phyloP scores from a whole-genome alignment of 306 rosid species.

The Rosa rugosa region DNA sequence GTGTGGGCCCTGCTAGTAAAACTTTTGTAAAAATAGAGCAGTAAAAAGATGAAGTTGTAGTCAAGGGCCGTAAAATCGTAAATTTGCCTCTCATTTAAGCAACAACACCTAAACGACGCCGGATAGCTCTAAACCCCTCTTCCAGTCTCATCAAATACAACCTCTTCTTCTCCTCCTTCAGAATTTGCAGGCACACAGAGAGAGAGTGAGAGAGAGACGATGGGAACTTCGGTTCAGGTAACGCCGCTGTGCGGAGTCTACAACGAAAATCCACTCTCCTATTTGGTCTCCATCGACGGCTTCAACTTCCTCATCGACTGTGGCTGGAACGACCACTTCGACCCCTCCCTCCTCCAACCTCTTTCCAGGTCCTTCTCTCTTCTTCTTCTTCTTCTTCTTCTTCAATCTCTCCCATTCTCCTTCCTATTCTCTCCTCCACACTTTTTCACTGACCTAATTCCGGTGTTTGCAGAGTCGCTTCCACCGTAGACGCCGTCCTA shows the following conservation, averaged over 20 bases:
- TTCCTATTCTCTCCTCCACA: neutral
- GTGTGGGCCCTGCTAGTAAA: no score
- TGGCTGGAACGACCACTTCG: conserved; percentile 98
- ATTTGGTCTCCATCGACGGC: conserved; percentile 79
- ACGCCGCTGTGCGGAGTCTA: conserved; percentile 86
- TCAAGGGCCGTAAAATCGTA: no score
- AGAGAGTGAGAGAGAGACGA: conserved; percentile 19
- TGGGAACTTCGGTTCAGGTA: conserved; percentile 95
- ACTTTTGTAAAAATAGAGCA: no score
- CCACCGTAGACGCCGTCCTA: conserved; percentile 80
- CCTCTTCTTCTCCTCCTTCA: neutral
- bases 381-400: conserved; percentile 4
- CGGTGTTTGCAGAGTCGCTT: conserved; percentile 60
- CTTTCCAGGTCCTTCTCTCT: conserved; percentile 64
- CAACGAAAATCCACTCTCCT: conserved; percentile 91
- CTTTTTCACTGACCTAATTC: neutral
- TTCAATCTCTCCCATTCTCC: neutral
- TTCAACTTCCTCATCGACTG: conserved; percentile 91
- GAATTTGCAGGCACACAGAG: neutral
- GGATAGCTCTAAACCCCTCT: neutral
- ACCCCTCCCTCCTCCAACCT: conserved; percentile 78
- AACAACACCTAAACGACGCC: neutral
- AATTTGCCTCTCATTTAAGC: neutral
- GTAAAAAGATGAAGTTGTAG: no score
- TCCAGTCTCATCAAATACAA: no score